Evolutionary conservation across 2,329 filamentous ascomycete species (phyloP).

Genomic region (Esteya vermicola): DNA sequence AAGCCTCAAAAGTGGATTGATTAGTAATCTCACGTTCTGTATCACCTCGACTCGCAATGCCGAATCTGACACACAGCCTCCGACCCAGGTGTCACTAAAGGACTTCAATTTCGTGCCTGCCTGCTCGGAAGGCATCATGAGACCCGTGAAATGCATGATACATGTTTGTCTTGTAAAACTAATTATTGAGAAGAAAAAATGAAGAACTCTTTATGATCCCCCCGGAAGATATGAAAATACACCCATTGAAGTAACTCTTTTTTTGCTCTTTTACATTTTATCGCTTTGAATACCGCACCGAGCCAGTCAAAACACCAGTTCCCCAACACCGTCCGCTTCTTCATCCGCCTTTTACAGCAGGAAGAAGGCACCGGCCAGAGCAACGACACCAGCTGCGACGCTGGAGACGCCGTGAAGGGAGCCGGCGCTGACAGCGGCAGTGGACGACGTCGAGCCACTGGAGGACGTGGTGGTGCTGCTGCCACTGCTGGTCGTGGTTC

Average conservation of each 20-base stretch:
- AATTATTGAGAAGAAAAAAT: no score
- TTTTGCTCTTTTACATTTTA: not conserved
- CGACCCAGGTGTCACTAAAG: no score
- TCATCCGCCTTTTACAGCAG: constrained; percentile 24
- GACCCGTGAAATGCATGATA: no score
- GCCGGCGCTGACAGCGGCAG: constrained; percentile 11
- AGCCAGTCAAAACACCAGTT: not conserved
- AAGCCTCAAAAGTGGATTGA: no score
- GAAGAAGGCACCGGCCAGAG: constrained; percentile 25
- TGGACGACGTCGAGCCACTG: constrained; percentile 4
- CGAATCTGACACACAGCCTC: no score
- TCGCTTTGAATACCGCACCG: not conserved
- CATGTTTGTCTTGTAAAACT: no score
- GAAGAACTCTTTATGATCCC: no score
- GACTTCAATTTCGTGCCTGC: no score
- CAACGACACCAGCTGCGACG: constrained; percentile 27
- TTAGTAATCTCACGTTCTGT: no score
- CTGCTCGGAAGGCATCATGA: no score
- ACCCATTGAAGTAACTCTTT: not conserved
- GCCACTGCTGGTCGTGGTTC: constrained; percentile 10
- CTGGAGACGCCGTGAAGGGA: constrained; percentile 22
- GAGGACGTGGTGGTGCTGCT: not conserved
- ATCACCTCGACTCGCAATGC: no score
- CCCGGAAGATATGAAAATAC: not conserved
- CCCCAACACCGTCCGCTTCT: not conserved